Conservation (phyloP, 257 asterid species). For the Handroanthus guayacan region DNA sequence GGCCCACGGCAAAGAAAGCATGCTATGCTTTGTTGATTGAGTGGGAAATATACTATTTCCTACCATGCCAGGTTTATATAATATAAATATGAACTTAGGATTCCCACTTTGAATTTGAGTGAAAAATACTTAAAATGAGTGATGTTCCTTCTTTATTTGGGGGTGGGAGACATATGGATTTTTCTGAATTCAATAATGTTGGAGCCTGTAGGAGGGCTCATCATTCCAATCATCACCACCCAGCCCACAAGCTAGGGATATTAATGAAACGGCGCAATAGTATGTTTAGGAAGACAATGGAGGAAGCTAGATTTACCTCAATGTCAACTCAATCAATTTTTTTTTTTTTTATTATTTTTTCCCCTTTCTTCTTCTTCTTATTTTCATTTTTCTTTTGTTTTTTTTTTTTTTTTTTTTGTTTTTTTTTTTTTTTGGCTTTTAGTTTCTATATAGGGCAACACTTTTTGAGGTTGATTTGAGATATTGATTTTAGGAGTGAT, state of each 20-base stretch:
- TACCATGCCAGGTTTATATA: constrained; percentile 13
- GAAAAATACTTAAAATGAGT: background rate
- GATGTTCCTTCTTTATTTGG: background rate
- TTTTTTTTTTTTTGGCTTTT: no score
- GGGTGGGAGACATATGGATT: constrained; percentile 23
- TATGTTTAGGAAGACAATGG: constrained; percentile 22
- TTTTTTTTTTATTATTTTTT: background rate
- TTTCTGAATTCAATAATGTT: constrained; percentile 35
- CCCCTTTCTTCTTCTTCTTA: no score
- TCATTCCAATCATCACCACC: constrained; percentile 40
- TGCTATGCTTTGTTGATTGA: constrained; percentile 33
- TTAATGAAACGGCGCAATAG: constrained; percentile 11
- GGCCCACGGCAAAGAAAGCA: constrained; percentile 35
- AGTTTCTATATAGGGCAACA: no score
- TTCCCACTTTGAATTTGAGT: constrained; percentile 29
- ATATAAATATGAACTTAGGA: constrained; percentile 13
- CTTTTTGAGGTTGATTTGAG: no score
- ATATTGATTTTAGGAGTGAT: no score
- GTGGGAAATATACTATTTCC: constrained; percentile 44
- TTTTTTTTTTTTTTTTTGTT: no score
- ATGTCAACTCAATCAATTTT: background rate
- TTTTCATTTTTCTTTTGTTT: no score
- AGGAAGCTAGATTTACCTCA: constrained; percentile 9
- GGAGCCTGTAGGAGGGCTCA: constrained; percentile 30
- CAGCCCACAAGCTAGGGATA: no score